Evolutionary conservation across 2,329 filamentous ascomycete genomes (phyloP).

Genomic region (Aspergillus tanneri): DNA sequence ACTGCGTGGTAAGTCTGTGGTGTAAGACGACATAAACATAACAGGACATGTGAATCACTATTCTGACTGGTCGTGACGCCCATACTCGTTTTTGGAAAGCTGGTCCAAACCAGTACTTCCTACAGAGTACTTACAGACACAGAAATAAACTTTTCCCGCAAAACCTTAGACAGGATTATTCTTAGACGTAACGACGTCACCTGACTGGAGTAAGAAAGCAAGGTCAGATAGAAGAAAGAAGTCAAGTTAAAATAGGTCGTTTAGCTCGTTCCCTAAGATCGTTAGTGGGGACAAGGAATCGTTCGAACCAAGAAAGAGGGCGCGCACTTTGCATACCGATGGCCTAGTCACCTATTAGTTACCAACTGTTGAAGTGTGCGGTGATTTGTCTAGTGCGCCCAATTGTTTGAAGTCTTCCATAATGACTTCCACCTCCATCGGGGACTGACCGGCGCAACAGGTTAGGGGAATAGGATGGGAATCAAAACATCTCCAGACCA

Average conservation of each 20-base stretch:
- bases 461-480: no score
- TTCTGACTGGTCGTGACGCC: constrained; percentile 11
- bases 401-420: background rate
- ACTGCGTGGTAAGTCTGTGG: constrained; percentile 12
- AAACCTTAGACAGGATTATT: constrained; percentile 3
- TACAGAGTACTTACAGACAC: background rate
- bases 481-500: no score
- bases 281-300: no score
- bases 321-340: no score
- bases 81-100: constrained; percentile 14
- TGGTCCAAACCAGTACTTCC: background rate
- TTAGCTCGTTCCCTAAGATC: no score
- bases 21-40: constrained; percentile 6
- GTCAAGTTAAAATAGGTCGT: no score
- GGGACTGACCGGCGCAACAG: background rate
- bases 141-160: constrained; percentile 3
- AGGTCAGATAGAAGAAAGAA: no score
- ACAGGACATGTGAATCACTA: constrained; percentile 9
- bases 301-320: no score
- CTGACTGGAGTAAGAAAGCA: no score
- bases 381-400: background rate
- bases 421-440: background rate
- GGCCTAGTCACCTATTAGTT: no score
- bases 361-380: no score
- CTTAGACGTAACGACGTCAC: no score